These are phyloP conservation scores for Epichloe sylvatica DNA, from an alignment of 2,329 filamentous ascomycete species.

Conservation along the genomic window DNA sequence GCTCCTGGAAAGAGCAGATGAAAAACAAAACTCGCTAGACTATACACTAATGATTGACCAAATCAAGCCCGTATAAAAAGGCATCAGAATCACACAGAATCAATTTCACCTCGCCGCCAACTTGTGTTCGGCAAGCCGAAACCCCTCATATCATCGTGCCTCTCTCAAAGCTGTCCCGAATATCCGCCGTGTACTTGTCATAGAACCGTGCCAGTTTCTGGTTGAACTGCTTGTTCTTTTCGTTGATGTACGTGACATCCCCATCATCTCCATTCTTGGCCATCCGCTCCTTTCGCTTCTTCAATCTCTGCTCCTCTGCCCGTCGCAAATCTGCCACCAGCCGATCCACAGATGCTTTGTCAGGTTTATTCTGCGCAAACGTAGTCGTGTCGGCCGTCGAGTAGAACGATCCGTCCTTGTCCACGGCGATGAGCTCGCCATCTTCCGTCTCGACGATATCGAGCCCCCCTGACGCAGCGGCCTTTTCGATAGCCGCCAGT, in stretches of 20 bases:
- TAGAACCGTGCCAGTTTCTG: slow-evolving; percentile 92
- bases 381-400: slow-evolving; percentile 71
- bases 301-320: slow-evolving; percentile 73
- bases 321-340: slow-evolving; percentile 76
- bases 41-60: slow-evolving; percentile 15
- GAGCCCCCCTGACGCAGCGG: slow-evolving; percentile 69
- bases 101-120: too few relatives aligned
- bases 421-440: slow-evolving; percentile 85
- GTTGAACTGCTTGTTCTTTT: slow-evolving; percentile 99
- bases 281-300: slow-evolving; percentile 71
- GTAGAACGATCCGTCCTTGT: slow-evolving; percentile 83
- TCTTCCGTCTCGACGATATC: slow-evolving; percentile 94
- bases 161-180: slow-evolving; percentile 92
- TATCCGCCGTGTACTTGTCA: slow-evolving; percentile 96
- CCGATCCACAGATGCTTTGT: slow-evolving; percentile 74
- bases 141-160: slow-evolving; percentile 70
- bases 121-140: not conserved
- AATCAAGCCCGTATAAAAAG: not conserved
- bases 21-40: slow-evolving; percentile 13
- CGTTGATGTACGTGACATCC: slow-evolving; percentile 97
- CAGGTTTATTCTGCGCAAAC: slow-evolving; percentile 74
- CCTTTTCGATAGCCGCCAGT: slow-evolving; percentile 68
- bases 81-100: not conserved
- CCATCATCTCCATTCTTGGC: slow-evolving; percentile 68
- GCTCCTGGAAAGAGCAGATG: not conserved